Base-by-base conservation (phyloP, 306 rosid genomes). In the Dalbergia oliveri region DNA sequence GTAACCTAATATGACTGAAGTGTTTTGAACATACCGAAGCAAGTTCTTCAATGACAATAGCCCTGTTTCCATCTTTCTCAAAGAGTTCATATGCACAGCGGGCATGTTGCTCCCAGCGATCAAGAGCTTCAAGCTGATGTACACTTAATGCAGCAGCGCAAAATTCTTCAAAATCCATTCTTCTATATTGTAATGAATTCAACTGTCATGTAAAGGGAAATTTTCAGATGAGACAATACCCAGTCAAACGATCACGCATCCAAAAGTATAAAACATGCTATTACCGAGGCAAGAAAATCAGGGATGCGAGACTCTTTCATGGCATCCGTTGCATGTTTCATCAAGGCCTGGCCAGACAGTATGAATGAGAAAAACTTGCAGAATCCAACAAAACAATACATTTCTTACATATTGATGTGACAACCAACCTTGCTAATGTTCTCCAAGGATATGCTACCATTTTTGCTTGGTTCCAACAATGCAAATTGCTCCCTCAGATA, bases 101-200 rank as follows among this genome's bases (percentile, higher is more conserved):
- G 2, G 99, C 97, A 77, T 93, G 98, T 73, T 91, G 97, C 66
- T 96, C 99, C 99, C 99, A 96, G 2, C 91, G 93, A 75, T 90
- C 97, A 21, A 96, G 98, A 65, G 98, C 99, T 88, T 93, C 99
- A 10, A 96, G 94, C 90, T 96, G 99, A 86, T 96, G 97, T 39
- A 96, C 97, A 65, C 98, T 91, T 69, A 89, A 79, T 21, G 98
- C 88, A 88, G 99, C 93, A 0, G 99, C 97, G 79, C 97, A 93
- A 80, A 96, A 96, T 86, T 96, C 99, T 79, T 93, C 98, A 85
- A 91, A 96, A 79, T 96, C 98, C 99, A 96, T 93, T 84, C 99
- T 91, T 90, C 98, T 90, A 82, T 91, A 96, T 81, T 96, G 99
- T 59, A 96, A 92, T 75, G 96, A 73, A 87, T 87, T 92, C 69